Evolutionary conservation across 2,329 filamentous ascomycete genomes (phyloP).

Genomic region (Fusarium bactridioides): DNA sequence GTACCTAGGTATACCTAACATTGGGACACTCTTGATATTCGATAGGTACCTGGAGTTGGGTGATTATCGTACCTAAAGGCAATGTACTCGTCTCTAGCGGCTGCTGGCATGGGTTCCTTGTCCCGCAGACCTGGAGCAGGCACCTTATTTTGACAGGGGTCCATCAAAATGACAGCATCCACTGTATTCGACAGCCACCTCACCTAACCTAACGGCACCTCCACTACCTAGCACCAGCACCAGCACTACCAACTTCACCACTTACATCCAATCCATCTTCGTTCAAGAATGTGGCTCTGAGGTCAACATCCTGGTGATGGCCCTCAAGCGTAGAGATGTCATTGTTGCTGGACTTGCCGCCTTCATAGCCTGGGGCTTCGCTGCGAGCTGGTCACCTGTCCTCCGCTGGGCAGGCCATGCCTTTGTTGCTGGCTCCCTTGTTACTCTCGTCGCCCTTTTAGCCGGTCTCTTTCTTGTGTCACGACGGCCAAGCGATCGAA

Average conservation of each 20-base stretch:
- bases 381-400: slow-evolving; percentile 81
- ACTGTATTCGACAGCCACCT: slow-evolving; percentile 37
- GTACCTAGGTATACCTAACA: not conserved
- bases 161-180: slow-evolving; percentile 35
- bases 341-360: slow-evolving; percentile 71
- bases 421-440: slow-evolving; percentile 73
- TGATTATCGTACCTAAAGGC: slow-evolving; percentile 18
- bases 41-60: no score
- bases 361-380: slow-evolving; percentile 89
- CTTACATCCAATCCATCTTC: slow-evolving; percentile 26
- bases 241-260: slow-evolving; percentile 22
- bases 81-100: not conserved
- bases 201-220: slow-evolving; percentile 5
- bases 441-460: slow-evolving; percentile 62
- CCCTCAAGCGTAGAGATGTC: slow-evolving; percentile 77
- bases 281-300: slow-evolving; percentile 45
- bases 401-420: slow-evolving; percentile 88
- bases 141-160: slow-evolving; percentile 31
- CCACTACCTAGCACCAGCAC: slow-evolving; percentile 23
- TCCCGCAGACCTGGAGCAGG: not conserved
- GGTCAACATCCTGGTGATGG: slow-evolving; percentile 59
- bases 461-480: slow-evolving; percentile 65
- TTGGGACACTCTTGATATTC: not conserved
- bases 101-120: slow-evolving; percentile 29
- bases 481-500: slow-evolving; percentile 54